phyloP scores from a whole-genome alignment of 2,329 filamentous ascomycete species.

The Claviceps capensis region DNA sequence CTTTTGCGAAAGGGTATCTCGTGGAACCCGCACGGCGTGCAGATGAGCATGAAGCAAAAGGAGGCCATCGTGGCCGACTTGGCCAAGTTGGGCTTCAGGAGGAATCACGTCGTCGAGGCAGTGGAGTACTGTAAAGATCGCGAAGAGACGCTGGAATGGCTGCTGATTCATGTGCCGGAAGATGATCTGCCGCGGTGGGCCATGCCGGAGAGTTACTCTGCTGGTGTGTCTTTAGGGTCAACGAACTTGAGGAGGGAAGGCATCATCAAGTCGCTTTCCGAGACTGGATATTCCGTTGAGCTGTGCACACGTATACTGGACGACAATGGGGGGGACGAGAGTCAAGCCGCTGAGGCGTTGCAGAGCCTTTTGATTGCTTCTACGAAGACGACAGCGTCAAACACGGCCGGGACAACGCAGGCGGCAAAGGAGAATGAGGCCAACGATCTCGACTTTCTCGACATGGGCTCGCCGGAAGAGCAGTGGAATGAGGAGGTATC shows the following conservation, averaged over 20 bases:
- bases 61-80: constrained; percentile 58
- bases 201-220: constrained; percentile 80
- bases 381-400: neutral
- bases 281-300: constrained; percentile 74
- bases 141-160: constrained; percentile 89
- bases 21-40: constrained; percentile 74
- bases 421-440: constrained; percentile 1
- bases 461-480: constrained; percentile 40
- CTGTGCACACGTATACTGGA: constrained; percentile 70
- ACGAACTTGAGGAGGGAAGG: constrained; percentile 70
- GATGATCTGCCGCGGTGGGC: constrained; percentile 92
- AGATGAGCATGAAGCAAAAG: constrained; percentile 45
- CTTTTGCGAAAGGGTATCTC: constrained; percentile 64
- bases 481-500: constrained; percentile 77
- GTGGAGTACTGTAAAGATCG: constrained; percentile 76
- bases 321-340: constrained; percentile 56
- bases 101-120: constrained; percentile 80
- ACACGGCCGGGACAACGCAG: neutral
- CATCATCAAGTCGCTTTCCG: constrained; percentile 66
- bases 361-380: constrained; percentile 38
- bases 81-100: constrained; percentile 68
- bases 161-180: constrained; percentile 91
- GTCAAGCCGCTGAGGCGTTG: constrained; percentile 61
- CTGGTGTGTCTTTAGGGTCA: constrained; percentile 75
- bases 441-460: constrained; percentile 27